A percentile compares a stretch with the other conserved stretches of the same genome.
These are phyloP conservation scores for Steccherinum ochraceum DNA, from an alignment of 768 basidiomycete species.

Conservation along the genomic window DNA sequence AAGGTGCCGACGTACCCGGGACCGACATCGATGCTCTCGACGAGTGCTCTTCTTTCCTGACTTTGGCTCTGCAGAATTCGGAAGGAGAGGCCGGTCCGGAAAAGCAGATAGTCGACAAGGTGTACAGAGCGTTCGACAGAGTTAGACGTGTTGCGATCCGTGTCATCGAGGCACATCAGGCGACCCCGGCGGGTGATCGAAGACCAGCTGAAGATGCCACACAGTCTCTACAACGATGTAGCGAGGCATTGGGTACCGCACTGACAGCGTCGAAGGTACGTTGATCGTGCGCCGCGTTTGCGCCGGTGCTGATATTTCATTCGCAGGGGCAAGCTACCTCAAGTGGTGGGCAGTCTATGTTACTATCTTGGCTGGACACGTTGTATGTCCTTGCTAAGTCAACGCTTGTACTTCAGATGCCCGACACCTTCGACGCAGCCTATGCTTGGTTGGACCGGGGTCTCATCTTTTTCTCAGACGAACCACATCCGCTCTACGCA, in stretches of 20 bases:
- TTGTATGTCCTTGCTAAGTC: slow-evolving; percentile 48
- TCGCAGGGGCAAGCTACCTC: neutral
- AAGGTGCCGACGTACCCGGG: too few species aligned
- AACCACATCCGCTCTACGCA: slow-evolving; percentile 17
- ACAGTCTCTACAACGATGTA: too few species aligned
- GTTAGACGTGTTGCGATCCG: neutral
- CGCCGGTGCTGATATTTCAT: too few species aligned
- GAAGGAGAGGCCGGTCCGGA: too few species aligned
- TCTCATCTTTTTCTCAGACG: slow-evolving; percentile 18
- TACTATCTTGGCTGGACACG: slow-evolving; percentile 37
- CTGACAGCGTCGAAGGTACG: too few species aligned
- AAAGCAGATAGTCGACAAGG: neutral
- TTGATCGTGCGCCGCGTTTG: too few species aligned
- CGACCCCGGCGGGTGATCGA: too few species aligned
- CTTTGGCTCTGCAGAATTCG: neutral
- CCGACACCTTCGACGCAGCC: slow-evolving; percentile 14
- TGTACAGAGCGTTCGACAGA: neutral
- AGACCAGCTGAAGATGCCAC: too few species aligned
- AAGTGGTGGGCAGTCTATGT: neutral
- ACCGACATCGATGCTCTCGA: neutral
- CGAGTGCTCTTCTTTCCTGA: neutral
- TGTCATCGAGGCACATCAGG: too few species aligned
- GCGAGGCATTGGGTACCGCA: too few species aligned
- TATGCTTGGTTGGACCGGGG: slow-evolving; percentile 44
- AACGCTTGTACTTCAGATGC: slow-evolving; percentile 18